Evolutionary conservation across 2,329 filamentous ascomycete species (phyloP), one percentile per base, ranked within the genome.

Genomic region (Alternaria arborescens): DNA sequence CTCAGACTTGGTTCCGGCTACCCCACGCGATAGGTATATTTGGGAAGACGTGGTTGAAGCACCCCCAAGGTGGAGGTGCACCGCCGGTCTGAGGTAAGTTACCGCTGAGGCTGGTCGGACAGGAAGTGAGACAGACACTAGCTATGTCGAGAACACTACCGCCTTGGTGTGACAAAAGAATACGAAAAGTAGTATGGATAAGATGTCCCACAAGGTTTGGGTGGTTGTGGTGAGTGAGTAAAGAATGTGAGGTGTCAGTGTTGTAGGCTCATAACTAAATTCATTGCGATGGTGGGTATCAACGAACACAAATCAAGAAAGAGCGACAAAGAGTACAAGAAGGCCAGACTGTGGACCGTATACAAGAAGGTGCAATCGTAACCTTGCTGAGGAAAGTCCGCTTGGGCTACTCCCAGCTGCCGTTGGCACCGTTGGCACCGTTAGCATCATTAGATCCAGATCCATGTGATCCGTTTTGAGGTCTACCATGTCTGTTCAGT

Each of bases 21-120:
- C 79, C 54, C 78, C 81, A 55, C 81, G 70, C 24, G 82, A 83
- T 51, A 84, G 75, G 55, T 82, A 73, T 36, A 83, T 83, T 60
- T 82, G 78, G 47, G 81, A 83, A 78, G 82, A 82, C 81, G 81
- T 83, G 28, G 67, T 81, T 52, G 53, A 44, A 67, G 65, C 68
- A 71, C 71, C 72, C 62, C 73, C 67, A 14, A 8, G 28, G 40
- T 43, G 12, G 66, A 54, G 48, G 44, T 48, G 50, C 43, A 43
- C 24, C 11, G 36, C 26, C 10, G 43, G 24, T 44, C 26, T 28
- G 16, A 36, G 42, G 16, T 18, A 34, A 18, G 22, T 44, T 28
- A 36, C 14, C 46, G 16, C 12, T 24, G 22, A 40, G 34, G 34
- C n/a, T 22, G 42, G 43, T 36, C 26, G 55, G 41, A 14, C 16